Evolutionary conservation across 2,329 filamentous ascomycete genomes (phyloP), one percentile per base, ranked within the genome.

Genomic region (Hymenoscyphus occultus): DNA sequence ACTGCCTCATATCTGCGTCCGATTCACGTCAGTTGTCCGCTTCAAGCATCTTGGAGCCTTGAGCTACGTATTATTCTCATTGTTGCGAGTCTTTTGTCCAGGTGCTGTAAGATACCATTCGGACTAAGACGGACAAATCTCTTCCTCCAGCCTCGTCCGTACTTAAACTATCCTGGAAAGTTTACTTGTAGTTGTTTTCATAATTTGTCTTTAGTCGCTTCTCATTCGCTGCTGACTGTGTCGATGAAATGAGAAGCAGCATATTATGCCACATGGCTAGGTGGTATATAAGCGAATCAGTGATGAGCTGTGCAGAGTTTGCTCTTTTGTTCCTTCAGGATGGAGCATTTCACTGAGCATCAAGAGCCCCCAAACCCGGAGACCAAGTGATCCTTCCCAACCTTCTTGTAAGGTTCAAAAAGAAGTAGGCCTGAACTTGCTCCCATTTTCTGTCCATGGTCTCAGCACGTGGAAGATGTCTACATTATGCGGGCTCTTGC

Each of bases 171-270:
- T 28, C n/a, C 22, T 19, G 45, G 45, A 10, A 22, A 4, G 45
- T 51, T 51, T 51, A 6, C 19, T n/a, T 51, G 45, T 22, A n/a
- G 45, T 51, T 51, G 45, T 51, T 51, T 51, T 19, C 45, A 19
- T 28, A 2, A 28, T 51, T 51, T 51, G 45, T 51, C 45, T 51
- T 19, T 63, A 39, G 57, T 51, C 7, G 51, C 40, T 19, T n/a
- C 42, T 61, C 59, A 61, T 65, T 61, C 64, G 61, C 32, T 60
- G 57, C 61, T 65, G 64, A 63, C 64, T 65, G 59, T 58, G 22
- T 58, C 39, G 42, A 54, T 60, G 64, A 65, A 61, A 65, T 63
- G 57, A 65, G 61, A 16, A 48, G 32, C 28, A 65, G 64, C 61
- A 57, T 65, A 28, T 61, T 57, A 54, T 63, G 58, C 64, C 61